Conservation (phyloP, 2,329 filamentous ascomycete species). For the Metarhizium robertsii region DNA sequence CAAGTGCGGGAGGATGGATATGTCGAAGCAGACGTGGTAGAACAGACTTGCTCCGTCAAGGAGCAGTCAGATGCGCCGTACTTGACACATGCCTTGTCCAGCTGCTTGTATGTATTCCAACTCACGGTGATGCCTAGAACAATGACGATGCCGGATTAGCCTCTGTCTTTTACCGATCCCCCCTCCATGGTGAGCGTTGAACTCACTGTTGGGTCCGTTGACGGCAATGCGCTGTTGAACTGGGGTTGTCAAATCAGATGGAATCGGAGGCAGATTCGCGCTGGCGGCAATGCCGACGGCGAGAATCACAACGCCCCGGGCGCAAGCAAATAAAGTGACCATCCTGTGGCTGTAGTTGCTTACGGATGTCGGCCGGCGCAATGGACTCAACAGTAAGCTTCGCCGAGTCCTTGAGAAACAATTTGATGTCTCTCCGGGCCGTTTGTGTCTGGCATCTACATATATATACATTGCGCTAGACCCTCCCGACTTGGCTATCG, state of each 20-base stretch:
- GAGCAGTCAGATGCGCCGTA: slow-evolving; percentile 35
- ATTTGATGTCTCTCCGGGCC: too few relatives aligned
- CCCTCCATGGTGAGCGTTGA: background rate
- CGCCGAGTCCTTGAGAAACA: too few relatives aligned
- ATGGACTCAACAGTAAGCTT: too few relatives aligned
- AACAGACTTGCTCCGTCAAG: slow-evolving; percentile 33
- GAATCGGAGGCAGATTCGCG: slow-evolving; percentile 34
- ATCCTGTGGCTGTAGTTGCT: background rate
- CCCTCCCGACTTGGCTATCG: too few relatives aligned
- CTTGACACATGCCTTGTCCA: slow-evolving; percentile 36
- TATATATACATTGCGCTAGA: too few relatives aligned
- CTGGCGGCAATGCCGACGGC: slow-evolving; percentile 1
- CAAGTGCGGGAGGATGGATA: slow-evolving; percentile 46
- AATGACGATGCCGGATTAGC: background rate
- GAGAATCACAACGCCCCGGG: slow-evolving; percentile 1
- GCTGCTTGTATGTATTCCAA: slow-evolving; percentile 46
- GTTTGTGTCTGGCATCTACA: too few relatives aligned
- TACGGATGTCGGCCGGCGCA: too few relatives aligned
- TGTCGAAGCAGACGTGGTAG: slow-evolving; percentile 31
- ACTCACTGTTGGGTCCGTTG: slow-evolving; percentile 36
- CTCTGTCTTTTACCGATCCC: background rate
- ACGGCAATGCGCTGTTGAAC: slow-evolving; percentile 44
- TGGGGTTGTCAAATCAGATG: slow-evolving; percentile 40
- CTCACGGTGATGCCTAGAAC: slow-evolving; percentile 39
- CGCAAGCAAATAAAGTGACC: background rate